Evolutionary conservation across 129 eudicot species (phyloP), one percentile per base, ranked within the genome.

Genomic region (Centrapalus pauciflorus): DNA sequence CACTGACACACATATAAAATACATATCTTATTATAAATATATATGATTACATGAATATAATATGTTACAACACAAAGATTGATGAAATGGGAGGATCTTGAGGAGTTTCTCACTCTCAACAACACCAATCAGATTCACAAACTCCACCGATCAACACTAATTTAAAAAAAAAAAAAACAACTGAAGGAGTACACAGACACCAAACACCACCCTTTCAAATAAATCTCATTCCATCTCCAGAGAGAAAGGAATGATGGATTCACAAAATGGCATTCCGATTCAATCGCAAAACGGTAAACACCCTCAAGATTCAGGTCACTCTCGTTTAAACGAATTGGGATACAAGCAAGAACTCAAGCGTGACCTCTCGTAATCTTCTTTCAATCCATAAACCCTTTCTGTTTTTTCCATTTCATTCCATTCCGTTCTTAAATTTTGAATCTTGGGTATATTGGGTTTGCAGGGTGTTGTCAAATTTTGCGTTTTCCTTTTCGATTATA

Each of bases 261-360:
- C 61, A 55, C 0, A 28, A 51, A 52, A 60, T 71, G 73, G 69
- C 7, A 63, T 26, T 19, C 64, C 77, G 3, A 43, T 75, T 61
- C 63, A 59, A 9, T 23, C 60, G 23, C 63, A 80, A 37, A 58
- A 64, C 63, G 59, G 43, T 28, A 56, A 55, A 65, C 59, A 9
- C 40, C 56, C 83, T 26, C 50, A 70, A 34, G 97, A 88, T 65
- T 63, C 98, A 6, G 98, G 96, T 55, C 89, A 83, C 72, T 82
- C 96, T 32, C 81, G 93, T 21, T 66, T 86, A n/a, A 61, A 82
- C 33, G 85, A 86, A 55, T 79, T 86, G 37, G 93, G 93, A 38
- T 93, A 93, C 89, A 93, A 93, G 49, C 98, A 93, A 84, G 98
- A 93, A 77, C 98, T 93, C 92, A 88, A 93, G 80, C 96, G 98